Evolutionary conservation across 2,329 filamentous ascomycete genomes (phyloP).

Genomic region (Calonectria montana): DNA sequence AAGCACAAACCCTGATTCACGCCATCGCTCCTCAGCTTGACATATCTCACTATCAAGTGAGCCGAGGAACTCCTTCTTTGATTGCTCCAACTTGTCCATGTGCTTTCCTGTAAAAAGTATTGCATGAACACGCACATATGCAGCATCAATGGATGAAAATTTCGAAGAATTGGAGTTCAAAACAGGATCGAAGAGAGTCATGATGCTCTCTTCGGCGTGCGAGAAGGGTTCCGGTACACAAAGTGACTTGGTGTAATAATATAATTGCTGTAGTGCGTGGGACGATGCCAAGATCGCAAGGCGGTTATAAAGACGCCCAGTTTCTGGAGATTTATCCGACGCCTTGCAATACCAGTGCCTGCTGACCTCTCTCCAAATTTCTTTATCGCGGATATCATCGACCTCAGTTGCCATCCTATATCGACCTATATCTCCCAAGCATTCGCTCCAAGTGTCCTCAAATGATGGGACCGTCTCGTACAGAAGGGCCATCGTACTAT

Average conservation of each 20-base stretch:
- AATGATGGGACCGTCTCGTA: conserved; percentile 88
- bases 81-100: conserved; percentile 57
- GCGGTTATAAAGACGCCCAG: conserved; percentile 88
- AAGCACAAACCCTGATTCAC: conserved; percentile 55
- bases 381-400: conserved; percentile 77
- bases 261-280: conserved; percentile 76
- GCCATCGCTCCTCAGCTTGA: conserved; percentile 61
- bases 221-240: conserved; percentile 75
- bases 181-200: conserved; percentile 75
- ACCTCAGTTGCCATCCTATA: conserved; percentile 94
- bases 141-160: conserved; percentile 60
- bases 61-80: conserved; percentile 61
- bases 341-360: conserved; percentile 87
- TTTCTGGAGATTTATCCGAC: conserved; percentile 78
- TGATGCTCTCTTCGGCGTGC: conserved; percentile 76
- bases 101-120: conserved; percentile 69
- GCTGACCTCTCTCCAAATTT: conserved; percentile 85
- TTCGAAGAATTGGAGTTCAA: conserved; percentile 52
- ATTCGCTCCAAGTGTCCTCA: conserved; percentile 93
- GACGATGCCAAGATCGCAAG: conserved; percentile 82
- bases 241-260: conserved; percentile 77
- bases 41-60: conserved; percentile 69
- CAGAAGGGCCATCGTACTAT: conserved; percentile 88
- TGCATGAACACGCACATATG: conserved; percentile 73
- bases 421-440: conserved; percentile 84